Base-by-base conservation (phyloP, 2,329 filamentous ascomycete genomes). In the Fusarium citri region DNA sequence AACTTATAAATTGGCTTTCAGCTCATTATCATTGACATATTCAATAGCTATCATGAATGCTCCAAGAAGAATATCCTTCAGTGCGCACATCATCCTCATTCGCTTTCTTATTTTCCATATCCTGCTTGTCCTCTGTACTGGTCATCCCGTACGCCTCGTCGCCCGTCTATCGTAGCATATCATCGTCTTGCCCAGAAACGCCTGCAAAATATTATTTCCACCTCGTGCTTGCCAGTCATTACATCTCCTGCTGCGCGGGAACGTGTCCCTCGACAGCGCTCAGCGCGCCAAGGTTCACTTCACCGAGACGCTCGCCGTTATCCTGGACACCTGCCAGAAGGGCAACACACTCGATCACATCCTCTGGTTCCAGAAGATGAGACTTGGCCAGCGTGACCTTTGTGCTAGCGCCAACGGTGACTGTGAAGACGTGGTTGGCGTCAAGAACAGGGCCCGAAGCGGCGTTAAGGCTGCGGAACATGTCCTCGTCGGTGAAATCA, bases 401-500 rank as follows among this genome's bases (percentile, higher is more conserved):
- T 58, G 92, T 94, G 80, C 92, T 96, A 8, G 94, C 92, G 5
- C 96, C 96, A 5, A 98, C 93, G 0, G 94, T 97, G 45, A 97
- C 93, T 3, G 94, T 93, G 81, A 97, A 98, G 68, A 97, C 88
- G 76, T 94, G 88, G 37, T 93, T 83, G 18, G 77, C 69, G 78
- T 80, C 81, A 68, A 76, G 86, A 79, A 81, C 90, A 77, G 76
- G 86, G 79, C 83, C 85, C 3, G 84, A 85, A 7, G 87, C 78
- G 1, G 82, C 84, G 74, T 89, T 89, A 46, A 98, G 86, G 16
- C 94, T 91, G 59, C 93, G 92, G 88, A 98, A 98, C 89, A 91
- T 90, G 91, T 97, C 95, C 86, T 99, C 96, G 78, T 99, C 96
- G 8, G 96, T 99, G 74, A 96, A 97, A 77, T 99, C 96, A 79